phyloP scores from a whole-genome alignment of 345 rosid species.

The Acer yangbiense region DNA sequence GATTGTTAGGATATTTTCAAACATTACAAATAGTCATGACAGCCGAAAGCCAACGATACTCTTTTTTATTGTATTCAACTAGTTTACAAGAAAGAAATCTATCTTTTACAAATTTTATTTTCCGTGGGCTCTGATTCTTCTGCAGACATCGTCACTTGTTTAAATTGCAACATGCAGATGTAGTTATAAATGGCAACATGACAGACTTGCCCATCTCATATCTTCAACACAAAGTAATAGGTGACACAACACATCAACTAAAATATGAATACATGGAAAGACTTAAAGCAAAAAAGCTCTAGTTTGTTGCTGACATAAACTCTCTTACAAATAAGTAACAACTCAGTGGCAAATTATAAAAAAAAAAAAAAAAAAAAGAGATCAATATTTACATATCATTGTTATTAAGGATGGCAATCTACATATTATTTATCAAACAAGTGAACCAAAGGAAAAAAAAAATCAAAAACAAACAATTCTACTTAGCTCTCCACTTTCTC shows the following conservation, averaged over 20 bases:
- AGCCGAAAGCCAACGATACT: not conserved
- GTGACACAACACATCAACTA: not conserved
- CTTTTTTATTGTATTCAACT: not conserved
- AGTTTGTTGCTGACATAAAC: no score
- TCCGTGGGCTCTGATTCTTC: no score
- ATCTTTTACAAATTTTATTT: no score
- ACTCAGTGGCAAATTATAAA: not conserved
- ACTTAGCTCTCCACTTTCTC: conserved; percentile 7
- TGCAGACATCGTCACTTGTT: no score
- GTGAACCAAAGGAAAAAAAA: conserved; percentile 9
- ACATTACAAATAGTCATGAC: not conserved
- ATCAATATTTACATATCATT: conserved; percentile 24
- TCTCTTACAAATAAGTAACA: not conserved
- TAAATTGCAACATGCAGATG: no score
- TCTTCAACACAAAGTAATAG: not conserved
- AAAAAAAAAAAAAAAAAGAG: not conserved
- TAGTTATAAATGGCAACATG: not conserved
- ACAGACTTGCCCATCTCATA: not conserved
- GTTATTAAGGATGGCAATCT: conserved; percentile 23
- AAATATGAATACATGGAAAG: no score
- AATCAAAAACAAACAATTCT: conserved; percentile 25
- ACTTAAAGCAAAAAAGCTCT: no score
- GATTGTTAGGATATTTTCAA: no score
- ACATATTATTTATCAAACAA: conserved; percentile 69
- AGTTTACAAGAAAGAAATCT: no score